phyloP scores from a whole-genome alignment of 2,329 filamentous ascomycete species.

The Alternaria atra region DNA sequence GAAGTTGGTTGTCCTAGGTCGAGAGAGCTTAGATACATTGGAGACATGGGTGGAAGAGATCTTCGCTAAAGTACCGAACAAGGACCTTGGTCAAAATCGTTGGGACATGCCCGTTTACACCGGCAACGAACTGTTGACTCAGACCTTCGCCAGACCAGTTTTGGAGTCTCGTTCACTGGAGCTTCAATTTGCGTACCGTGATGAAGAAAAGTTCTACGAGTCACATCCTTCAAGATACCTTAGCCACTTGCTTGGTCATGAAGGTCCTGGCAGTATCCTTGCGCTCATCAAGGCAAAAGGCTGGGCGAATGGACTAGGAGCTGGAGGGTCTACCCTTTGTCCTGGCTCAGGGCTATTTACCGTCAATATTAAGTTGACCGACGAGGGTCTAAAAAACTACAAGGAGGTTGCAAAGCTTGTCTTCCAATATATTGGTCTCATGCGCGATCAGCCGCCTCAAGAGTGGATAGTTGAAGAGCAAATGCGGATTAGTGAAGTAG shows the following conservation, averaged over 20 bases:
- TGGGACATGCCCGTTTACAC: constrained; percentile 73
- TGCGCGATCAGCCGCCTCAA: constrained; percentile 80
- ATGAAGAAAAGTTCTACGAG: constrained; percentile 81
- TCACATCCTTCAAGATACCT: constrained; percentile 86
- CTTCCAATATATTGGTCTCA: constrained; percentile 90
- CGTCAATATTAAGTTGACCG: constrained; percentile 80
- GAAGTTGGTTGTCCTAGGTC: constrained; percentile 87
- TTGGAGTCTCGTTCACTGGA: constrained; percentile 85
- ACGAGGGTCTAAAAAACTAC: constrained; percentile 84
- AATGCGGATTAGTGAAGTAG: constrained; percentile 87
- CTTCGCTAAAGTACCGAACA: constrained; percentile 83
- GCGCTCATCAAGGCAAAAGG: constrained; percentile 89
- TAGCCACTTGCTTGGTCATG: constrained; percentile 88
- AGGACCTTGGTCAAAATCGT: constrained; percentile 73
- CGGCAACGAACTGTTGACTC: constrained; percentile 69
- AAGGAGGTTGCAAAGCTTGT: constrained; percentile 82
- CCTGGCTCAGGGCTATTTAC: constrained; percentile 84
- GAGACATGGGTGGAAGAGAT: constrained; percentile 85
- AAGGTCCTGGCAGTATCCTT: constrained; percentile 91
- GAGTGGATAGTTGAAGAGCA: constrained; percentile 96
- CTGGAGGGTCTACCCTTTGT: constrained; percentile 78
- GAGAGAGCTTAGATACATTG: constrained; percentile 81
- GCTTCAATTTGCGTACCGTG: constrained; percentile 83
- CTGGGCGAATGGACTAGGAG: constrained; percentile 84
- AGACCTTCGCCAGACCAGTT: constrained; percentile 89